phyloP scores from a whole-genome alignment of 1,284 basidiomycete genomes.

The Ganoderma leucocontextum region DNA sequence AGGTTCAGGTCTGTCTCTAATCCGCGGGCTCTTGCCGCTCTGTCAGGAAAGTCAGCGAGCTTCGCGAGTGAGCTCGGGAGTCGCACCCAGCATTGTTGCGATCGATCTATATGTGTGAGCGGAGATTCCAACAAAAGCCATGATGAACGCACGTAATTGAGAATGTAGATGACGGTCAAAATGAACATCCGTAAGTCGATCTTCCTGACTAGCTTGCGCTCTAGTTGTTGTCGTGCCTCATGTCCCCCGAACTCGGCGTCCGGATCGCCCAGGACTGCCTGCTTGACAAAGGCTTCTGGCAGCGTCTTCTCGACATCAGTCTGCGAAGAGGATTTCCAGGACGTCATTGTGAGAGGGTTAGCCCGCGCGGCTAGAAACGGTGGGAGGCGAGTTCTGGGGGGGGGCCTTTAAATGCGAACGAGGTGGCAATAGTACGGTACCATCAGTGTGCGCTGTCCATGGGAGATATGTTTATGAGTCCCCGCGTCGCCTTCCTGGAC shows the following conservation, averaged over 20 bases:
- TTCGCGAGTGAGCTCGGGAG: neutral
- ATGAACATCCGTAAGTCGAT: slow-evolving; percentile 72
- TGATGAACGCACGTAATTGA: slow-evolving; percentile 62
- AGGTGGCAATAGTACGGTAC: neutral
- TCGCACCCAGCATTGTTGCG: slow-evolving; percentile 70
- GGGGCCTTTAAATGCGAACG: neutral
- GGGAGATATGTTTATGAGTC: slow-evolving; percentile 2
- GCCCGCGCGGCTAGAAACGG: too few species aligned
- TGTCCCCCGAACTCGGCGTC: slow-evolving; percentile 52
- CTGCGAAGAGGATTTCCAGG: slow-evolving; percentile 21
- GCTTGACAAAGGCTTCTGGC: slow-evolving; percentile 13
- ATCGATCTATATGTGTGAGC: slow-evolving; percentile 56
- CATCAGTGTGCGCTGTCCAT: neutral
- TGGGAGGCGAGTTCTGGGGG: neutral
- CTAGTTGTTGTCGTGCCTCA: slow-evolving; percentile 52
- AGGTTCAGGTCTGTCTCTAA: slow-evolving; percentile 75
- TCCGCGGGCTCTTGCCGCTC: slow-evolving; percentile 73
- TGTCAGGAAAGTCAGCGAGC: slow-evolving; percentile 35
- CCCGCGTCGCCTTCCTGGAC: neutral
- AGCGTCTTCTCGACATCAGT: slow-evolving; percentile 26
- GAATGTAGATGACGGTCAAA: slow-evolving; percentile 71
- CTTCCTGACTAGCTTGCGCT: slow-evolving; percentile 64
- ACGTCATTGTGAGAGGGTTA: slow-evolving; percentile 19
- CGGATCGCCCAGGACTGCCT: slow-evolving; percentile 26
- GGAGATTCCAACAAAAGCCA: neutral